Base-by-base conservation (phyloP, 305 asterid species). In the Plantago coronopus region DNA sequence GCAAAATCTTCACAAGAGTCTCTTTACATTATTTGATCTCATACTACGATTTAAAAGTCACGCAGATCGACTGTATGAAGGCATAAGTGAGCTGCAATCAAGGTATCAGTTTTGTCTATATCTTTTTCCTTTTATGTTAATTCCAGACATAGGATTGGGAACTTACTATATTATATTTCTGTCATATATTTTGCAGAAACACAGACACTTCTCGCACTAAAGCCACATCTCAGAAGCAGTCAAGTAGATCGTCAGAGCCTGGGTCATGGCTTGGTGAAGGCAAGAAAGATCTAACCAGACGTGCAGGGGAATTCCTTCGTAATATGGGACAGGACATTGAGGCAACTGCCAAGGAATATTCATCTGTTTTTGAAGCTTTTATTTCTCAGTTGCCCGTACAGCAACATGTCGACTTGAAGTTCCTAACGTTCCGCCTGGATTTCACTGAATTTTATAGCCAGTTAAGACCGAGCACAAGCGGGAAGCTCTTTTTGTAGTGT, bases 1-100 rank as follows among this genome's bases (percentile, higher is more conserved):
- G 57, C 86, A 82, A 69, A 85, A 68, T 71, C 96, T 94, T 54
- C 81, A 85, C 37, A 90, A 77, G 76, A 80, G 74, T 29, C 93
- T 94, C 45, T 87, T 94, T 66, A 72, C 80, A 63, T 70, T 89
- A 62, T 84, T 94, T 76, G 99, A 87, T 76, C 86, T 89, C 77
- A 89, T 93, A 69, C 58, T 89, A 74, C 84, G 82, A 66, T 94
- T 87, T 69, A 88, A 81, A 45, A 94, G 97, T 62, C 90, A 79
- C 43, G 97, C 91, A 37, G 99, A 94, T 78, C 78, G 97, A 69
- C 81, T 94, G 48, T 85, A 89, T 70, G 99, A 94, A 83, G 97
- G 95, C 81, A 87, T 89, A 61, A 66, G 71, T 62, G 99, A 94
- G 74, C 72, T 94, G 83, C 95, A 83, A 72, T 88, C 96, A 56